Conservation (phyloP, 1,139 yeast species). For the Wickerhamomyces sp. region DNA sequence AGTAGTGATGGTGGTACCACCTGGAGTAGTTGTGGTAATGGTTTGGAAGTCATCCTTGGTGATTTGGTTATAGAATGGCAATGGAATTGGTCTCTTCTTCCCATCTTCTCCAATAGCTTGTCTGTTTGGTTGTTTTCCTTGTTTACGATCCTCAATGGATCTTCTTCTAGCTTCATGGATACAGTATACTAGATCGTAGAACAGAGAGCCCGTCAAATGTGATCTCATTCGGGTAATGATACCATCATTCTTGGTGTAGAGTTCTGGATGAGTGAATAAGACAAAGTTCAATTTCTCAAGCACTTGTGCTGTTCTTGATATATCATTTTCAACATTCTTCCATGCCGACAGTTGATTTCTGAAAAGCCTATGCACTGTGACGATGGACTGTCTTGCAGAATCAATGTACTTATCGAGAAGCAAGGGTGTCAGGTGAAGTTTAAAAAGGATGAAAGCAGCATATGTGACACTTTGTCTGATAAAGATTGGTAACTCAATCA, state of each 20-base stretch:
- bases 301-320: constrained; percentile 89
- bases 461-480: constrained; percentile 81
- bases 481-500: constrained; percentile 83
- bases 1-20: constrained; percentile 87
- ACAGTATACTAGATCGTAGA: constrained; percentile 91
- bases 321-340: constrained; percentile 83
- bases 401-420: constrained; percentile 75
- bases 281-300: constrained; percentile 86
- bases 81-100: constrained; percentile 48
- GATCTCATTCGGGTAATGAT: constrained; percentile 87
- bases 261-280: constrained; percentile 80
- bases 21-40: constrained; percentile 81
- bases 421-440: constrained; percentile 76
- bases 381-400: constrained; percentile 88
- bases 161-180: constrained; percentile 90
- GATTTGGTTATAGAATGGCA: constrained; percentile 91
- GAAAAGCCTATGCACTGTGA: constrained; percentile 82
- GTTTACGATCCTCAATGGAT: constrained; percentile 44
- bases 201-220: constrained; percentile 84
- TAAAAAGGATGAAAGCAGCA: constrained; percentile 74
- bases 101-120: constrained; percentile 21
- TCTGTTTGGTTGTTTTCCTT: constrained; percentile 27
- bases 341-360: constrained; percentile 88
- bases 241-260: constrained; percentile 63
- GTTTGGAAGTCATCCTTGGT: constrained; percentile 89